Base-by-base conservation (phyloP, 306 rosid genomes). In the Citrullus colocynthis region DNA sequence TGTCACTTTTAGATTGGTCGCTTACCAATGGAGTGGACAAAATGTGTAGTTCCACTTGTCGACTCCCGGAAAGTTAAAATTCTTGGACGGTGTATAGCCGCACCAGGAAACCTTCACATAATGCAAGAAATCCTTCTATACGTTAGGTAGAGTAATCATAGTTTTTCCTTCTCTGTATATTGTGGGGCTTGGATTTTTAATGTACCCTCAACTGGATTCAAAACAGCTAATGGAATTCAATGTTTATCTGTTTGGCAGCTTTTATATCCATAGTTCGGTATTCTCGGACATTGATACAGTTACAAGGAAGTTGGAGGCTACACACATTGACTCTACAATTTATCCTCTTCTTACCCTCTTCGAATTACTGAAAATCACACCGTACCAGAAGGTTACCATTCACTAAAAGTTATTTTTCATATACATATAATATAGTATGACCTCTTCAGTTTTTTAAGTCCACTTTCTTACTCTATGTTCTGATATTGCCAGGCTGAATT, bases 11-110 rank as follows among this genome's bases (percentile, higher is more conserved):
- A 93, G 98, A 90, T 93, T 81, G 98, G 98, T 78, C 82, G 97
- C 78, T 83, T 93, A 81, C 93, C 89, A 45, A 93, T 91, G 97
- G 97, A 91, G 74, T 91, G 97, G 98, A 96, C 89, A 13, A 89
- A 88, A 61, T 66, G 77, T 81, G 82, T 93, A 11, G 78, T 83
- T 80, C 97, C 96, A 2, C 93, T 91, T 75, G 80, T 89, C 57
- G 72, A 56, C 28, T 87, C 96, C 13, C 81, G 84, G 32, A 91
- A 80, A 80, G 91, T 93, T 69, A 87, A 64, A 84, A 84, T 86
- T 81, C 63, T 60, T 51, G 98, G 90, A 12, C 84, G 98, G 12
- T 91, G 93, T 74, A 52, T 93, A 79, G 96, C 90, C 28, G 88
- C 88, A 0, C 95, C 96, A 0, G 4, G 78, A 7, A 80, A 45